phyloP scores from a whole-genome alignment of 202 grass and related monocot species.

The Elaeis oleifera region DNA sequence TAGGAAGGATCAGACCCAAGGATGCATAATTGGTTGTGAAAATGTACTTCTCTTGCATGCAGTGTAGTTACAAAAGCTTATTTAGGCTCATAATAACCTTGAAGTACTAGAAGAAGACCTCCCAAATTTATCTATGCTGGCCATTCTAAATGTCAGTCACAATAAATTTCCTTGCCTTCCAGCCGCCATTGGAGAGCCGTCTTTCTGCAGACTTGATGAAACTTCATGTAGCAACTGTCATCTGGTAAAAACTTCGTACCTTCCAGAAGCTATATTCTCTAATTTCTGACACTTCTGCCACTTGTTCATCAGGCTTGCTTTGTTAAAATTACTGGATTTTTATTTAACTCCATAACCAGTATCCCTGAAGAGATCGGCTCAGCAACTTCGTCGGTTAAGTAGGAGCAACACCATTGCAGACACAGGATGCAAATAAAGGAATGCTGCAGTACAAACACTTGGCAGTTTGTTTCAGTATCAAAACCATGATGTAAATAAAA shows the following conservation, averaged over 20 bases:
- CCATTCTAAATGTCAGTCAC: constrained; percentile 75
- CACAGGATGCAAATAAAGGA: too few species aligned
- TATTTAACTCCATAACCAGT: constrained; percentile 56
- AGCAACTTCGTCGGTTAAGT: constrained; percentile 71
- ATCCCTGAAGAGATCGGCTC: constrained; percentile 72
- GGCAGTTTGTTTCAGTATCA: too few species aligned
- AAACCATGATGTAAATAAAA: too few species aligned
- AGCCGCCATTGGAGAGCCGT: constrained; percentile 69
- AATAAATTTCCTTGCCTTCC: constrained; percentile 64
- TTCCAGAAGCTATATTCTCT: not conserved
- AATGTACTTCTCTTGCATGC: constrained; percentile 26
- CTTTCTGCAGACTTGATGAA: too few species aligned
- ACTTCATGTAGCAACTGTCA: too few species aligned
- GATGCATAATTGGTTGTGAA: too few species aligned
- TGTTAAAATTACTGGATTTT: constrained; percentile 70
- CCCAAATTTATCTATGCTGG: constrained; percentile 52
- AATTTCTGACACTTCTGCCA: constrained; percentile 9
- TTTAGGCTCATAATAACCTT: constrained; percentile 89
- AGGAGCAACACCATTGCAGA: not conserved
- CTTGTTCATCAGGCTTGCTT: constrained; percentile 45
- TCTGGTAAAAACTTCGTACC: not conserved
- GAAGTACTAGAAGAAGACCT: constrained; percentile 68
- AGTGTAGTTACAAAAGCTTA: constrained; percentile 76
- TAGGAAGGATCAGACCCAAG: too few species aligned
- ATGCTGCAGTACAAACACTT: too few species aligned